Conservation (phyloP, 176 grass and related monocot species). For the Oryza glaberrima region DNA sequence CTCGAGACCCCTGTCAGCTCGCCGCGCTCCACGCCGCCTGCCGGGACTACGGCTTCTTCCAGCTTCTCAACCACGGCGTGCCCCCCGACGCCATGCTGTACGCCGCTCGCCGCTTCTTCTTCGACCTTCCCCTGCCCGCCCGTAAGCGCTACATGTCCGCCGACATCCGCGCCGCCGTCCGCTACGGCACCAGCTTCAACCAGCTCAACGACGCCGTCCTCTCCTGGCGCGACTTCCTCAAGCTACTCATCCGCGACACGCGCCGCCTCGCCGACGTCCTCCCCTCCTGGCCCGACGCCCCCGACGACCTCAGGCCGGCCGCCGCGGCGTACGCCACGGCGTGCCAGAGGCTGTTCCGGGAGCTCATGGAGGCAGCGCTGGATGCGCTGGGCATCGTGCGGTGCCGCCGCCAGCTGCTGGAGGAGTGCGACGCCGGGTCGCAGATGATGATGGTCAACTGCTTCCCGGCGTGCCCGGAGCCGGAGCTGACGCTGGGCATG, state of each 20-base stretch:
- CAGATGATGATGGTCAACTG: conserved; percentile 73
- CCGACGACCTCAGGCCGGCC: conserved; percentile 50
- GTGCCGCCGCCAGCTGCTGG: not conserved
- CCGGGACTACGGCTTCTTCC: conserved; percentile 70
- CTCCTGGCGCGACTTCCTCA: conserved; percentile 81
- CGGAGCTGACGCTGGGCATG: conserved; percentile 76
- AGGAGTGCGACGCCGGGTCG: conserved; percentile 45
- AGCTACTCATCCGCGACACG: conserved; percentile 52
- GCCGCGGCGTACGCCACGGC: conserved; percentile 40
- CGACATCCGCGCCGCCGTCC: conserved; percentile 50
- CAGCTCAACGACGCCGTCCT: conserved; percentile 69
- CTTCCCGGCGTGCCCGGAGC: conserved; percentile 67
- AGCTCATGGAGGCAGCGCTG: conserved; percentile 56
- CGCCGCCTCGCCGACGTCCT: conserved; percentile 1
- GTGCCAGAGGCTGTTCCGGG: conserved; percentile 47
- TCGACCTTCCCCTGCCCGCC: conserved; percentile 46
- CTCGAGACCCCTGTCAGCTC: conserved; percentile 13
- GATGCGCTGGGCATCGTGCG: conserved; percentile 45
- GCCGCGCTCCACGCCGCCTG: conserved; percentile 54
- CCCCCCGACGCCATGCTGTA: conserved; percentile 21
- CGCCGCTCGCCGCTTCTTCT: conserved; percentile 61
- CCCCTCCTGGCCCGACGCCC: conserved; percentile 56
- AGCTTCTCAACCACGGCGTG: conserved; percentile 67
- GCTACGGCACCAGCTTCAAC: conserved; percentile 87
- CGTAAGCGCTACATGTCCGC: conserved; percentile 54